Evolutionary conservation across 257 asterid species (phyloP).

Genomic region (Solanum rostratum): DNA sequence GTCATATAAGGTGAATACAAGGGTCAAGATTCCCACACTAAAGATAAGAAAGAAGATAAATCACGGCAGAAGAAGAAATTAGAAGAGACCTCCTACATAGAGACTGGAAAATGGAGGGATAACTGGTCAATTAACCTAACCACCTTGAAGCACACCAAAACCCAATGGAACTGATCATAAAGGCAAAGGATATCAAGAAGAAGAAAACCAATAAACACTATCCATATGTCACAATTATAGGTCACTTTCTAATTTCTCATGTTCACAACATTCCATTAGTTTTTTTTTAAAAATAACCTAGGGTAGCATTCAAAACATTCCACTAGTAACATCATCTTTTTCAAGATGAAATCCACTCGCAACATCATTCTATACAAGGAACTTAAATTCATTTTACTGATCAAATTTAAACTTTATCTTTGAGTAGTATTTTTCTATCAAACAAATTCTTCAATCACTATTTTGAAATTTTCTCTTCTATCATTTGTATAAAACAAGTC

Average conservation of each 20-base stretch:
- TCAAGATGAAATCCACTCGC: not conserved
- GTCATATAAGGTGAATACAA: conserved; percentile 26
- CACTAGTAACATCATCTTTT: not conserved
- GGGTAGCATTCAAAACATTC: not conserved
- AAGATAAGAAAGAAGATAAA: not conserved
- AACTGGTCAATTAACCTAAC: not conserved
- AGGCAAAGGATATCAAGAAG: not conserved
- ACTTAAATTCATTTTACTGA: not conserved
- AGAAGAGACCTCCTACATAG: not conserved
- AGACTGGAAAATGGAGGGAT: not conserved
- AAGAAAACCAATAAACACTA: not conserved
- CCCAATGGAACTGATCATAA: not conserved
- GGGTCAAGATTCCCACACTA: not conserved
- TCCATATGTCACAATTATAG: not conserved
- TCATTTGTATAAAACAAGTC: not conserved
- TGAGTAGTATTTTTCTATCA: not conserved
- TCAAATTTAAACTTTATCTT: not conserved
- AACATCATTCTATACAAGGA: not conserved
- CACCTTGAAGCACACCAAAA: not conserved
- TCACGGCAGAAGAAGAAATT: not conserved
- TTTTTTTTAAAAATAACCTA: not conserved
- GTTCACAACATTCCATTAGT: not conserved
- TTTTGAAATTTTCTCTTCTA: not conserved
- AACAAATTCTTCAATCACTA: not conserved
- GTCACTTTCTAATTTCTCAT: not conserved